Percentiles rank a stretch among this genome's conserved stretches.
Conservation (phyloP, 2,329 filamentous ascomycete species). For the Arthrobotrys pseudoclavata region DNA sequence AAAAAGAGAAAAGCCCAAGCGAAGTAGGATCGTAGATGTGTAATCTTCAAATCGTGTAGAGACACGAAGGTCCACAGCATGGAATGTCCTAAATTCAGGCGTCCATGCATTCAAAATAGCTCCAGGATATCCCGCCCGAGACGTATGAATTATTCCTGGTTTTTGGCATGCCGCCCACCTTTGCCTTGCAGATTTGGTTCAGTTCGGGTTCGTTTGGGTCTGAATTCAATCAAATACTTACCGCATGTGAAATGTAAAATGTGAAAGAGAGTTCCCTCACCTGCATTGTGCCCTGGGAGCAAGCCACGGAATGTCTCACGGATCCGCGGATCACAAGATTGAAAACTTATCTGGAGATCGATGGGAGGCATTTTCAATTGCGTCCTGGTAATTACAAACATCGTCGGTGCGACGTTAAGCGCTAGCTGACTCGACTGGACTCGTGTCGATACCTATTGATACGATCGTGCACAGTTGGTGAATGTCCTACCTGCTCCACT, state of each 20-base stretch:
- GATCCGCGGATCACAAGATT: constrained; percentile 2
- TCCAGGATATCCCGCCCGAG: no score
- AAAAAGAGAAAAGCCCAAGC: not conserved
- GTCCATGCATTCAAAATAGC: not conserved
- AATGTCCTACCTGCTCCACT: no score
- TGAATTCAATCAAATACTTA: no score
- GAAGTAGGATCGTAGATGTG: not conserved
- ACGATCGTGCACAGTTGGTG: no score
- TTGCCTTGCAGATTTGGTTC: no score
- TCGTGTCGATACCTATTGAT: no score
- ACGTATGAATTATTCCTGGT: no score
- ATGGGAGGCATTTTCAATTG: not conserved
- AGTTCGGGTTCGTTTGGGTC: no score
- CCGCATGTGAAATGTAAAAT: not conserved
- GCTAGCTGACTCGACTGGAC: no score
- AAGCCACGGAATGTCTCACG: not conserved
- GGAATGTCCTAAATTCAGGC: not conserved
- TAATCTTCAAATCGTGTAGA: constrained; percentile 1
- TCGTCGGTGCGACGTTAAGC: not conserved
- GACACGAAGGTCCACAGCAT: not conserved
- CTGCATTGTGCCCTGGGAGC: not conserved
- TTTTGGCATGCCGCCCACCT: no score
- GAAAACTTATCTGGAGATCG: not conserved
- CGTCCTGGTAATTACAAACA: no score
- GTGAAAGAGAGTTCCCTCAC: not conserved